Evolutionary conservation across 768 basidiomycete species (phyloP), one percentile per base, ranked within the genome.

Genomic region (Floccularia luteovirens): DNA sequence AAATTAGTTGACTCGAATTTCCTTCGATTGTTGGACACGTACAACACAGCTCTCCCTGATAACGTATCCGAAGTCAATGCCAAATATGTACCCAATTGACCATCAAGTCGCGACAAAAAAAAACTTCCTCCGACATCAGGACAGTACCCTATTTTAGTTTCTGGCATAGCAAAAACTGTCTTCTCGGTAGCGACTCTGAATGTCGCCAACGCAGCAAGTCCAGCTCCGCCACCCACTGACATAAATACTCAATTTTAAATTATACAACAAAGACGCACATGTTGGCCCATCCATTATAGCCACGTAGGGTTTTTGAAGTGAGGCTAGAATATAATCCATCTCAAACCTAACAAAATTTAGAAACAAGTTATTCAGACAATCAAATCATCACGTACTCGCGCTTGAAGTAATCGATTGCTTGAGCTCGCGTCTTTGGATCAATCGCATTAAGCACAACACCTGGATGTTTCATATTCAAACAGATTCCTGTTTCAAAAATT

Each of bases 111-210:
- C 25, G 91, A 82, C 36, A 99, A 66, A 67, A 91, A 93, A 64
- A 78, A 88, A 51, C 77, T 91, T 21, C 83, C 85, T 14, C 96
- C 96, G 19, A 99, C 93, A 60, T 99, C 94, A 21, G 94, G 93
- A 47, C 66, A 79, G 55, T 88, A 90, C 31, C 85, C 87, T 51
- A 92, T 91, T 52, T 85, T 87, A 10, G 88, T 91, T 66, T 99
- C 96, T 12, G 96, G 96, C 96, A 98, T 98, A 4, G 91, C 84
- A 57, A 97, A 88, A 1, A 74, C 43, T 0, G 93, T 96, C 20
- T 85, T 86, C 58, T 94, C 91, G 2, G 94, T 98, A 3, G 93
- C 93, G 41, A 99, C 75, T 44, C 96, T 76, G 62, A 98, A 92
- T 0, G 82, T 75, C 3, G 93, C 94, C 42, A 82, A 75, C 8